Evolutionary conservation across 2,329 filamentous ascomycete species (phyloP), one percentile per base, ranked within the genome.

Genomic region (Fusarium haematococcum): DNA sequence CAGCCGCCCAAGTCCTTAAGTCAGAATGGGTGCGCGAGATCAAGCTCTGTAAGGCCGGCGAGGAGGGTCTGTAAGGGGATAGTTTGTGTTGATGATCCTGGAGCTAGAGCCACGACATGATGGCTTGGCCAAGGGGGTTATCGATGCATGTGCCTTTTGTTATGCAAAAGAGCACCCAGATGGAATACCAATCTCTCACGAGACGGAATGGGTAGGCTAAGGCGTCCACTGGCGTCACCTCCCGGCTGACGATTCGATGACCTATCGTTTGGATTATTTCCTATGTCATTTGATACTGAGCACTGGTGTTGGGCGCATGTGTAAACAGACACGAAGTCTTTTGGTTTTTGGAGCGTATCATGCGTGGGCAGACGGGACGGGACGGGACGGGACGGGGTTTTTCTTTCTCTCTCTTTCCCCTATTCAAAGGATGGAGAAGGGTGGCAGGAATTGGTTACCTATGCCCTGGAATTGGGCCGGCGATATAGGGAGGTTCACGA

Each of bases 1-100:
- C 95, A 33, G 96, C 97, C 68, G 96, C 95, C 45, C 97, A 99
- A 85, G 95, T 98, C 67, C 91, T 99, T 79, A 98, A 98, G 84
- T 98, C 96, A 6, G 97, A 99, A 86, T 99, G 97, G 97, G 95
- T 97, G 77, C 94, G 97, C 77, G 96, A 98, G 84, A 98, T 98
- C 84, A 97, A 95, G 85, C 89, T 98, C 67, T 99, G 97, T 87
- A 97, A 95, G 84, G 96, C 97, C 70, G 97, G 96, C 77, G 94
- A 98, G 85, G 95, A 98, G 88, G 97, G 97, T 67, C 92, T 97
- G 79, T 98, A 89, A 69, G 41, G 30, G 45, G 20, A 50, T 41
- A 27, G 39, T 48, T 39, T 37, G n/a, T 30, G 23, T 63, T 27
- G 52, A 58, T 27, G 39, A 23, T 39, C 37, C 41, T 57, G 37